Evolutionary conservation across 768 basidiomycete genomes (phyloP), one percentile per base, ranked within the genome.

Genomic region (Leccinum ochraceum): DNA sequence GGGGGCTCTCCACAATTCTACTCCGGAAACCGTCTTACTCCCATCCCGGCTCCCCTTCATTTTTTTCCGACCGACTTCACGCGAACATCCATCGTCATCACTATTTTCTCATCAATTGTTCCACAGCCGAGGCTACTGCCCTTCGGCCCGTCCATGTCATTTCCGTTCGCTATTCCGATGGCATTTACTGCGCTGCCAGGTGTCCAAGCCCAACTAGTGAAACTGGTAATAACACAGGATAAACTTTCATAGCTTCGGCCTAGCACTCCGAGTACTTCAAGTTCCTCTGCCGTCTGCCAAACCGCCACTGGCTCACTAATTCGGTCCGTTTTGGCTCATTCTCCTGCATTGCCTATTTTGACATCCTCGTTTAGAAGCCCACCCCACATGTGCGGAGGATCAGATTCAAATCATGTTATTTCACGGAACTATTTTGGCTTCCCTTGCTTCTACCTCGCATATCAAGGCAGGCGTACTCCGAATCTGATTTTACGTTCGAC

Each of bases 331-430:
- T 53, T 14, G 28, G 37, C 37, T 60, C 56, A 24, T 36, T 39
- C 60, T 60, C 17, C 30, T 52, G 52, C 55, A 9, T 68, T 68
- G 42, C 70, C 56, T 55, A 53, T 66, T 56, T 53, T 39, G 61
- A 71, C 58, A 24, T 55, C 58, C 55, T 52, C 65, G 17, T 54
- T 68, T 60, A 55, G 14, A 58, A 36, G 0, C 58, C 65, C 62
- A 60, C 73, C 68, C 71, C 73, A 63, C 68, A 63, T 53, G 65
- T 58, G 71, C 60, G 64, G 69, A 71, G 73, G 63, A 72, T 72
- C 70, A 63, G 63, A 62, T 67, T 14, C 57, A 24, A 20, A 59
- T 54, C 32, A 55, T 53, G 20, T 24, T 64, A 70, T 71, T 66
- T 64, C 66, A 60, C 60, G 56, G 9, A 60, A 50, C 53, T 64